Percentiles rank a stretch among this genome's conserved stretches.
These are phyloP conservation scores for Cytidiella melzeri DNA, from an alignment of 768 basidiomycete genomes.

Conservation along the genomic window DNA sequence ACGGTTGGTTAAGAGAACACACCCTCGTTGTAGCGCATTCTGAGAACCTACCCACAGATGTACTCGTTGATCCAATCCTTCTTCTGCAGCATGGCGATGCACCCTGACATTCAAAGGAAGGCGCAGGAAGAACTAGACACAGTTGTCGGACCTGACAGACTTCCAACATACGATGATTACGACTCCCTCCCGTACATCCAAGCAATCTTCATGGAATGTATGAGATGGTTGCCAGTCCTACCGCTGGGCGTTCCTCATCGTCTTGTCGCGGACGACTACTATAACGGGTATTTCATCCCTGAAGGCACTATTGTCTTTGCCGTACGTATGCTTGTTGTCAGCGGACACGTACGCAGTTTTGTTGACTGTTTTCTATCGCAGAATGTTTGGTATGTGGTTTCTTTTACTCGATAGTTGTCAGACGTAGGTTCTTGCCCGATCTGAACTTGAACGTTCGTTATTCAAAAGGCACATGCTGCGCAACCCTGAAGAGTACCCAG, in stretches of 20 bases:
- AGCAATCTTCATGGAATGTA: slow-evolving; percentile 18
- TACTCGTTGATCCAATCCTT: slow-evolving; percentile 11
- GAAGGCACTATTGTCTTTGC: slow-evolving; percentile 19
- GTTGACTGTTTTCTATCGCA: slow-evolving; percentile 14
- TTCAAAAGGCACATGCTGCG: slow-evolving; percentile 21
- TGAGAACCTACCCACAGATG: neutral
- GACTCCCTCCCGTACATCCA: slow-evolving; percentile 11
- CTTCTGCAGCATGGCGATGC: slow-evolving; percentile 19
- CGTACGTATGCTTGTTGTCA: slow-evolving; percentile 1
- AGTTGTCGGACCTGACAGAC: slow-evolving; percentile 18
- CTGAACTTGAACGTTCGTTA: too few species aligned
- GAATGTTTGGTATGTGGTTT: slow-evolving; percentile 4
- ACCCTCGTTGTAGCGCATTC: neutral
- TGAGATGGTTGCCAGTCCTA: slow-evolving; percentile 17
- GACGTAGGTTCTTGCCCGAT: too few species aligned
- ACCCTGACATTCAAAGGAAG: slow-evolving; percentile 11
- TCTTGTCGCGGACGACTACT: slow-evolving; percentile 19
- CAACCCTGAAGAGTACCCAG: slow-evolving; percentile 15
- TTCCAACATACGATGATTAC: slow-evolving; percentile 21
- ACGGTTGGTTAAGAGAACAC: too few species aligned
- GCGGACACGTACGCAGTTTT: slow-evolving; percentile 13
- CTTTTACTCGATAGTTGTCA: too few species aligned
- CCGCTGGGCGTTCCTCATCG: slow-evolving; percentile 5
- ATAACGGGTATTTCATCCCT: slow-evolving; percentile 24
- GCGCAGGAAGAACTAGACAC: slow-evolving; percentile 20